Base-by-base conservation (phyloP, 2,329 filamentous ascomycete species). In the Beauveria bassiana region DNA sequence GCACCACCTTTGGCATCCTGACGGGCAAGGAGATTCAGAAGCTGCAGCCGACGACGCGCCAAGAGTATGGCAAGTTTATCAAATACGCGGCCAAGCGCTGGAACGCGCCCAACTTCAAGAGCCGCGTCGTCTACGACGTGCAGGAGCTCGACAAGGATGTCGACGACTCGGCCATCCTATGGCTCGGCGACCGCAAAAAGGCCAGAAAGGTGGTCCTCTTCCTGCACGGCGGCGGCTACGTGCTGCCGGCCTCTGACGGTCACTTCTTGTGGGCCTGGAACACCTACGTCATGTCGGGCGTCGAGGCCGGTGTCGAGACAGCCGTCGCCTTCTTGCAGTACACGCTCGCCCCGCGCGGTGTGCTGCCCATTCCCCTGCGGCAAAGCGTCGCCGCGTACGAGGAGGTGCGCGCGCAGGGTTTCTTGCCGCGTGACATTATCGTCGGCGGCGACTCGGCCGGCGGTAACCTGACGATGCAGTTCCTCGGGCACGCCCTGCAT, bases 271-370 rank as follows among this genome's bases (percentile, higher is more conserved):
- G 64, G 64, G 66, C 67, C 56, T 70, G 69, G 69, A 67, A 70
- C 20, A 46, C 67, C 20, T 71, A 66, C 57, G 56, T 72, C 24
- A 51, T 64, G 57, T 50, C 63, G 2, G 65, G 67, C 10, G 24
- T 58, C 24, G 65, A 67, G 52, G 57, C 61, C 14, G 67, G 64
- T 26, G 61, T 63, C 12, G 68, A 71, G 62, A 65, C 69, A 3
- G 68, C 70, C 10, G 72, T 76, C 3, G 72, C 68, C 1, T 59
- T 74, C 10, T 62, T 77, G 59, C 69, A 73, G 64, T 76, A 76
- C 63, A 69, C 73, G 8, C 70, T 75, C 14, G 60, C 62, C 12
- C 72, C 72, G 12, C 66, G 54, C 2, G 71, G 66, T 3, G 52
- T 60, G n/a, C 71, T 71, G 26, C 74, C 74, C 1, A 61, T 62